Conservation (phyloP, 1,284 basidiomycete species). For the Porogramme epimiltina region DNA sequence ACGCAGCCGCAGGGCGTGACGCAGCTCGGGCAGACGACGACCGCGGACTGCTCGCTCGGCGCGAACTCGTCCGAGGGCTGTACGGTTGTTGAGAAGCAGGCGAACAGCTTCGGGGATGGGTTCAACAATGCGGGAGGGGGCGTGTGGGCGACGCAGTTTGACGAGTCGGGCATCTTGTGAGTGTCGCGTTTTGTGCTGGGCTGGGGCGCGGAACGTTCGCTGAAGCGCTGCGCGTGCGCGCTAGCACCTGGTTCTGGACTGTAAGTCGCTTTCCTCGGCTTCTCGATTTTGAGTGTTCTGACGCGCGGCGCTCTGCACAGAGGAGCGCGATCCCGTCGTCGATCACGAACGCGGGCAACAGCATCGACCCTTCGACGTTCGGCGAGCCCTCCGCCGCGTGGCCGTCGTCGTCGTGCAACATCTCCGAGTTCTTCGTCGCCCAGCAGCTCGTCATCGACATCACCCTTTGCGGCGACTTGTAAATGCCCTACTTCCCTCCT, state of each 20-base stretch:
- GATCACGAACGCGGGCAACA: conserved; percentile 23
- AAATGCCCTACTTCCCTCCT: not conserved
- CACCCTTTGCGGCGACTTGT: conserved; percentile 56
- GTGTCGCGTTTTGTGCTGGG: conserved; percentile 14
- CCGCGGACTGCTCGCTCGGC: conserved; percentile 42
- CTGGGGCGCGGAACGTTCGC: not conserved
- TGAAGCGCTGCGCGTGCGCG: not conserved
- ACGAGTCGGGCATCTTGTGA: conserved; percentile 44
- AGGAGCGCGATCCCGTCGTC: conserved; percentile 33
- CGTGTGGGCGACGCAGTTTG: conserved; percentile 65
- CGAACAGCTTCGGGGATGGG: conserved; percentile 52
- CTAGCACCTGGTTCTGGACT: conserved; percentile 69
- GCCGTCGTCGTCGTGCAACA: conserved; percentile 45
- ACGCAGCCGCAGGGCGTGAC: conserved; percentile 30
- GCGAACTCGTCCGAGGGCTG: conserved; percentile 51
- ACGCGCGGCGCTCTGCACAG: conserved; percentile 30
- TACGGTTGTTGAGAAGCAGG: conserved; percentile 18
- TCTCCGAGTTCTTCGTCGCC: conserved; percentile 51
- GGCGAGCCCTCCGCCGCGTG: conserved; percentile 63
- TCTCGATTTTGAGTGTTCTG: conserved; percentile 6
- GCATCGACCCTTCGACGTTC: conserved; percentile 54
- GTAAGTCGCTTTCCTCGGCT: conserved; percentile 36
- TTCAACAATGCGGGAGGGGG: conserved; percentile 65
- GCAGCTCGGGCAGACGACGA: conserved; percentile 39
- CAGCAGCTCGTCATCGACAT: conserved; percentile 59